phyloP scores from a whole-genome alignment of 2,329 filamentous ascomycete genomes.

The Penicillium frequentans region DNA sequence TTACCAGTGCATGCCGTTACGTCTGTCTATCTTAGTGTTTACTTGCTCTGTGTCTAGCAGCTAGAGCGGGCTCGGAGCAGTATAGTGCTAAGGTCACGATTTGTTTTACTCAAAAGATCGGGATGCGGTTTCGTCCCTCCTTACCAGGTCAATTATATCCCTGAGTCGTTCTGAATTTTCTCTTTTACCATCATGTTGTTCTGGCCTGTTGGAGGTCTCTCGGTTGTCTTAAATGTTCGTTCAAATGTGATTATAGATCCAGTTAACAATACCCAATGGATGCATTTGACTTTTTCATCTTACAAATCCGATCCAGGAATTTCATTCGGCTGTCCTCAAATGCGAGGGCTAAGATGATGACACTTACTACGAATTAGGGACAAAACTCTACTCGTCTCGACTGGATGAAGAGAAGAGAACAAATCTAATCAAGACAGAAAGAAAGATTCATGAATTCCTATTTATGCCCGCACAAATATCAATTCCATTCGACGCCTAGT shows the following conservation, averaged over 20 bases:
- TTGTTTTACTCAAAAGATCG: slow-evolving; percentile 11
- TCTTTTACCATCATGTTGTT: slow-evolving; percentile 3
- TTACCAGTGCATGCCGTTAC: slow-evolving; percentile 16
- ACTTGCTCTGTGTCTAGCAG: not conserved
- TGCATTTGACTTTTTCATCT: slow-evolving; percentile 10
- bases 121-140: slow-evolving; percentile 9
- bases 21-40: slow-evolving; percentile 7
- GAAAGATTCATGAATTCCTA: not conserved
- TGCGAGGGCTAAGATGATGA: too few species aligned
- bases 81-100: slow-evolving; percentile 21
- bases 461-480: not conserved
- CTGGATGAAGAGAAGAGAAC: too few species aligned
- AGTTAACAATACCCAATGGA: slow-evolving; percentile 24
- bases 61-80: slow-evolving; percentile 5
- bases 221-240: slow-evolving; percentile 5
- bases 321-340: too few species aligned
- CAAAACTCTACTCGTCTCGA: not conserved
- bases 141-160: slow-evolving; percentile 22
- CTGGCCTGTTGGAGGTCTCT: slow-evolving; percentile 6
- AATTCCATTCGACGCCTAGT: not conserved
- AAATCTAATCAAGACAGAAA: not conserved
- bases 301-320: too few species aligned
- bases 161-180: slow-evolving; percentile 6
- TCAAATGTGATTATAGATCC: slow-evolving; percentile 16
- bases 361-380: not conserved